Percentiles rank a stretch among this genome's conserved stretches.
phyloP scores from a whole-genome alignment of 1,284 basidiomycete genomes.

The Fomitopsis betulina region DNA sequence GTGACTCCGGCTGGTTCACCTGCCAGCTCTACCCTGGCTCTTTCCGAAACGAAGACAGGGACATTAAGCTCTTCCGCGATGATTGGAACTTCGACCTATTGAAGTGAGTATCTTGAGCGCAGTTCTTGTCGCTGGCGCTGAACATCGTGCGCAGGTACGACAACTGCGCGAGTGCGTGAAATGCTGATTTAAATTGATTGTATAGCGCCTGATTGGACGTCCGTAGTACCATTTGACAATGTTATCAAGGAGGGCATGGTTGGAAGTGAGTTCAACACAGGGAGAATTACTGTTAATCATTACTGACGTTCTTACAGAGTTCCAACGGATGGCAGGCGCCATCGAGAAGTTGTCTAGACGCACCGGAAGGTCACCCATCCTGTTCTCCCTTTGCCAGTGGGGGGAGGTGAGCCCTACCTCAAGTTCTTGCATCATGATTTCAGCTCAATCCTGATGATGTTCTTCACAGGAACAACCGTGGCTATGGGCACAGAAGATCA shows the following conservation, averaged over 20 bases:
- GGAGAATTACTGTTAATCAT: not conserved
- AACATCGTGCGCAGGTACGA: conserved; percentile 33
- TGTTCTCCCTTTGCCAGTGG: conserved; percentile 52
- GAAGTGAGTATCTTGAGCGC: conserved; percentile 29
- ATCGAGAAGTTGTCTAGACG: conserved; percentile 35
- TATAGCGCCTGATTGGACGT: not conserved
- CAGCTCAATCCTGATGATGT: not conserved
- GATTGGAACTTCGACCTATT: conserved; percentile 52
- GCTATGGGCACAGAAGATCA: conserved; percentile 37
- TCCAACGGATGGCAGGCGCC: conserved; percentile 44
- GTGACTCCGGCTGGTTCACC: conserved; percentile 50
- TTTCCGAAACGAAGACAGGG: conserved; percentile 42
- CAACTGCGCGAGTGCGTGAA: conserved; percentile 41
- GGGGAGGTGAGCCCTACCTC: conserved; percentile 34
- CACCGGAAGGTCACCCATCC: conserved; percentile 36
- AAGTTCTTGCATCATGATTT: not conserved
- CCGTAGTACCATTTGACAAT: conserved; percentile 42
- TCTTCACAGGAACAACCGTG: conserved; percentile 22
- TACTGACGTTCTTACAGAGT: conserved; percentile 32
- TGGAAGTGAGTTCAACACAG: conserved; percentile 35
- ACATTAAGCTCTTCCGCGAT: conserved; percentile 36
- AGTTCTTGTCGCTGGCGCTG: not conserved
- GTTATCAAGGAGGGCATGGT: conserved; percentile 42
- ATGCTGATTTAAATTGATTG: not conserved
- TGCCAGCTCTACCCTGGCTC: conserved; percentile 49